Conservation (phyloP, 805 yeast genomes). For the Cephaloascus fragrans region DNA sequence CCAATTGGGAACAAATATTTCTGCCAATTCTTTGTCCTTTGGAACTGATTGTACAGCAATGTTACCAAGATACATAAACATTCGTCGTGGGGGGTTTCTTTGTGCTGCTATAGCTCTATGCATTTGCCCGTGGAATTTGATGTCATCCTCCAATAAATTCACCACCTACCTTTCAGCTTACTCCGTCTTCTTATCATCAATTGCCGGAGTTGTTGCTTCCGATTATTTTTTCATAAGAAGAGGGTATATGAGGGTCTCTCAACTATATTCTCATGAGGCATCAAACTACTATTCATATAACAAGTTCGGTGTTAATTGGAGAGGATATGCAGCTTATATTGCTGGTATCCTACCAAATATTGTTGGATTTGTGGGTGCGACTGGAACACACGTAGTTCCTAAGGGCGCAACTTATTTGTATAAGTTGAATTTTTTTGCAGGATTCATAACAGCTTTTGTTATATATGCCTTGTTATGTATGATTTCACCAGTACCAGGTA, state of each 20-base stretch:
- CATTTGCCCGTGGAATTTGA: constrained; percentile 78
- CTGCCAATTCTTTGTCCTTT: constrained; percentile 62
- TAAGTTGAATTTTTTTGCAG: constrained; percentile 67
- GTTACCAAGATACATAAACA: constrained; percentile 54
- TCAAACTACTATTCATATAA: constrained; percentile 52
- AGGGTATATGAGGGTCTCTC: constrained; percentile 55
- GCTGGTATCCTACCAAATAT: constrained; percentile 77
- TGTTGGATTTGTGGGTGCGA: constrained; percentile 81
- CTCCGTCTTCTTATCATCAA: constrained; percentile 72
- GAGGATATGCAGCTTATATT: constrained; percentile 74
- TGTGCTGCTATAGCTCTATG: constrained; percentile 65
- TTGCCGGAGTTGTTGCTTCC: constrained; percentile 66
- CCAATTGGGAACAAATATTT: constrained; percentile 69
- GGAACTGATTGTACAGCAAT: constrained; percentile 67
- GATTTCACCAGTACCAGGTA: constrained; percentile 39
- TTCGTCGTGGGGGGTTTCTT: constrained; percentile 72
- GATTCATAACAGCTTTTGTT: constrained; percentile 50
- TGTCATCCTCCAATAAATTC: constrained; percentile 60
- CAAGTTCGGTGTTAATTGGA: constrained; percentile 65
- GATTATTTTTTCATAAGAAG: constrained; percentile 69
- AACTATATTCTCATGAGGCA: constrained; percentile 39
- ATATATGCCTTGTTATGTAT: constrained; percentile 45
- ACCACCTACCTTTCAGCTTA: constrained; percentile 76
- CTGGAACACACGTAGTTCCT: constrained; percentile 62
- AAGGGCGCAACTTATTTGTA: constrained; percentile 69